Percentiles rank a stretch among this genome's conserved stretches.
These are phyloP conservation scores for Ogataea paradorogensis DNA, from an alignment of 805 yeast genomes.

Conservation along the genomic window DNA sequence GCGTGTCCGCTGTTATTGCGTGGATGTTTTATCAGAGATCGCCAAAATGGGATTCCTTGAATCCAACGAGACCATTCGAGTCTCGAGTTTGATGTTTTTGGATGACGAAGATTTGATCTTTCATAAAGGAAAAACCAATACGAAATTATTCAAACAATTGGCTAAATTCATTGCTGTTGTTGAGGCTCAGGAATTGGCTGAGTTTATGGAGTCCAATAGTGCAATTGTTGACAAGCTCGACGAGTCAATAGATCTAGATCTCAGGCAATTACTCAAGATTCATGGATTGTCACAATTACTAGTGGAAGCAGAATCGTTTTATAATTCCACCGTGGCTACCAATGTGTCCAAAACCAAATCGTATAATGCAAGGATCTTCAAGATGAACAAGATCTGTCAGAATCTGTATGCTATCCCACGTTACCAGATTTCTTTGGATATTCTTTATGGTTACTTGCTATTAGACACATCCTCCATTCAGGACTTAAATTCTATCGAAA, in stretches of 20 bases:
- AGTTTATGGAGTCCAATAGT: conserved; percentile 36
- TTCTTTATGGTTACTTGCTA: conserved; percentile 39
- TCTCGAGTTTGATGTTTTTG: conserved; percentile 27
- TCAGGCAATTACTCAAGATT: conserved; percentile 29
- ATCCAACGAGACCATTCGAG: conserved; percentile 44
- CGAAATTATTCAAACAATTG: conserved; percentile 42
- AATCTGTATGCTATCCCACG: conserved; percentile 34
- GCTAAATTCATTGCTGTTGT: conserved; percentile 51
- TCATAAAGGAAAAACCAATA: conserved; percentile 23
- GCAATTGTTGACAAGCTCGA: conserved; percentile 30
- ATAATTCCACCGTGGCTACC: conserved; percentile 17
- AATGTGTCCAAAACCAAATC: conserved; percentile 8
- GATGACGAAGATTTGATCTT: conserved; percentile 28
- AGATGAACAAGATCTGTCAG: conserved; percentile 30
- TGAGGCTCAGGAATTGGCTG: conserved; percentile 39
- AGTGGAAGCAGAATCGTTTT: conserved; percentile 30
- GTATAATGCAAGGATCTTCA: conserved; percentile 17
- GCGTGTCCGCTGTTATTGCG: conserved; percentile 50
- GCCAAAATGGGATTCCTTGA: conserved; percentile 61
- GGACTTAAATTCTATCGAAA: conserved; percentile 30
- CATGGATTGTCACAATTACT: conserved; percentile 29
- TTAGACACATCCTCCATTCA: conserved; percentile 42
- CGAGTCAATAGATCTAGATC: conserved; percentile 24
- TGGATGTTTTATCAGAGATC: conserved; percentile 53
- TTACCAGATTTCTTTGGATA: conserved; percentile 37